A percentile compares a stretch with the other conserved stretches of the same genome.
Conservation (phyloP, 2,329 filamentous ascomycete genomes). For the Alternaria novae-zelandiae region DNA sequence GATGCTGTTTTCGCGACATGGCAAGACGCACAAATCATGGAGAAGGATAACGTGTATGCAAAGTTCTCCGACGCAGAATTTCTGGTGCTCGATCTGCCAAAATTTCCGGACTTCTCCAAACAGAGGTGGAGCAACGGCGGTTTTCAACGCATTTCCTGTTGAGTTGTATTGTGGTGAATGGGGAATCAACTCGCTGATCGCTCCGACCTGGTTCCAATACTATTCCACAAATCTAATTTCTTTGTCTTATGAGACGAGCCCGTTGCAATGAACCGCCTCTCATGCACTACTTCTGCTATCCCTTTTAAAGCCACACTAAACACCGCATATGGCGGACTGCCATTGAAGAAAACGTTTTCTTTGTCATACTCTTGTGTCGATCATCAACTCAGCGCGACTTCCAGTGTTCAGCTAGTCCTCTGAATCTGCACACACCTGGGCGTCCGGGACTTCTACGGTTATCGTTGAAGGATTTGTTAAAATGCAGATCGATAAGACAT, state of each 20-base stretch:
- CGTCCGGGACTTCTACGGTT: neutral
- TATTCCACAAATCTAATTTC: neutral
- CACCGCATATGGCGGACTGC: neutral
- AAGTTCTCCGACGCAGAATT: neutral
- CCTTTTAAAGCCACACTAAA: neutral
- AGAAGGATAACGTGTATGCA: neutral
- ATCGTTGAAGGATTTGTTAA: neutral
- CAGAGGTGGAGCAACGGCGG: neutral
- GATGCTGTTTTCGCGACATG: constrained; percentile 30
- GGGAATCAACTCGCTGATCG: neutral
- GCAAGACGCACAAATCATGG: constrained; percentile 4
- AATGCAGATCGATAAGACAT: neutral
- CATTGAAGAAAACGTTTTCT: neutral
- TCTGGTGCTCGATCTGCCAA: neutral
- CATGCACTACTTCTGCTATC: neutral
- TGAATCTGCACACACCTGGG: neutral
- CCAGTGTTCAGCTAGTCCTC: neutral
- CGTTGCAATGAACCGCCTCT: neutral
- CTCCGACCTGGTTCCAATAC: neutral
- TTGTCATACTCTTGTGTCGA: neutral
- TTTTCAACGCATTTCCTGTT: neutral
- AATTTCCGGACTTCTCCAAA: neutral
- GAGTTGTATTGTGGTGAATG: neutral
- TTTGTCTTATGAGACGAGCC: neutral
- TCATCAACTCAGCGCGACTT: neutral